Evolutionary conservation across 2,329 filamentous ascomycete genomes (phyloP), one percentile per base, ranked within the genome.

Genomic region (Fusarium sp.): DNA sequence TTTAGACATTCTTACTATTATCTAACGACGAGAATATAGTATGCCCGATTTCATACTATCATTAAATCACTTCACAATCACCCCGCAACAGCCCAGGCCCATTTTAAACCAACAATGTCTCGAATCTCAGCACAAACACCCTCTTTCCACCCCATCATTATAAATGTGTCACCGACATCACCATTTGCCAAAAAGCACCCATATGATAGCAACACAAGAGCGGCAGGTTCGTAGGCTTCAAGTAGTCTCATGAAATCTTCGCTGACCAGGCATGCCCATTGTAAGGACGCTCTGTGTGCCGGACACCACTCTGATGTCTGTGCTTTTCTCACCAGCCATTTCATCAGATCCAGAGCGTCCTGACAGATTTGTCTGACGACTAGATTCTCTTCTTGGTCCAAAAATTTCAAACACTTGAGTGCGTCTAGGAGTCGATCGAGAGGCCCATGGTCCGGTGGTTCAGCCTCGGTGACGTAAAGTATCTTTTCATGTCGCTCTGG

Each of bases 301-400:
- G 59, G 59, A 16, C 59, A 62, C 59, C 39, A 50, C n/a, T 62
- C 39, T 50, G 59, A 62, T 37, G 59, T 50, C 59, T 62, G 59
- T 48, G 59, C 59, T 50, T 62, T 62, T 48, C 39, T 62, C 43
- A 62, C 59, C 27, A 62, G 59, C 59, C 43, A 62, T 52, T 34
- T 48, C 59, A 62, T 48, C 59, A 62, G 43, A 32, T 62, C 59
- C 10, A 62, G 59, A 20, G 59, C 59, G 41, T 62, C 59, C 43
- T 62, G 39, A 18, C 59, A 62, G 43, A 50, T 62, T 32, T 23
- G 39, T 62, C 59, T 62, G 32, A 62, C 43, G 41, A 34, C 59
- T 48, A 2, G 39, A 14, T 62, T 16, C 59, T 62, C 39, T 34
- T 62, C 59, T 32, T 62, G 39, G 59, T 50, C 59, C 23, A 62